Evolutionary conservation across 371 early-diverging fungal species (phyloP), one percentile per base, ranked within the genome.

Genomic region (Zychaea mexicana): DNA sequence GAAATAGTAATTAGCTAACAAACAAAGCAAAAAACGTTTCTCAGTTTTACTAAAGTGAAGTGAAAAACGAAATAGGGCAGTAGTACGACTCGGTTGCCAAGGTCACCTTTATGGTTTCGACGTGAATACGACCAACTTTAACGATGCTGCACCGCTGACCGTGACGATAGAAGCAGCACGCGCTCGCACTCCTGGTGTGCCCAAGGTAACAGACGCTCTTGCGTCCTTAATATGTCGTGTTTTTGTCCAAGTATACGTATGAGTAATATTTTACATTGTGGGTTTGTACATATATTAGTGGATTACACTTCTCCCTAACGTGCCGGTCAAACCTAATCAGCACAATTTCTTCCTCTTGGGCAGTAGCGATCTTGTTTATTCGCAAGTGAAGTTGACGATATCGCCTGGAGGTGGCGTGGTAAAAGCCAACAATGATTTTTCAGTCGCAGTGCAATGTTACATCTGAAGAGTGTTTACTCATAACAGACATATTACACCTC

Each of bases 371-470:
- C 36, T 59, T 22, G 56, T 72, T 24, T 92, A 74, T 60, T 90
- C 85, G 46, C 83, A 85, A 63, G 70, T 94, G 19, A 80, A 90
- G 33, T 72, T 95, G 39, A 87, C 82, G 7, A 85, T 92, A 66
- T 88, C 84, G 65, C 94, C 95, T 6, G 95, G 93, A 65, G 94
- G 94, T 56, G 95, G 94, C 32, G 84, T 94, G 56, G 88, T 88
- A 70, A 57, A 67, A 58, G 17, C 33, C 36, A 54, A 17, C 1
- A 42, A 32, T 42, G n/a, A n/a, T 42, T 42, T 3, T 42, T 42
- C 15, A 15, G 3, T 39, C n/a, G 10, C n/a, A 12, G 0, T 42
- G 15, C n/a, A 12, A 6, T 42, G 42, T 17, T n/a, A 42, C 3
- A 42, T 7, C 4, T 0, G n/a, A 7, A 57, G 46, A 57, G 13